Percentiles rank a stretch among this genome's conserved stretches.
Conservation (phyloP, 441 rosid species). For the Euphorbia corollata region DNA sequence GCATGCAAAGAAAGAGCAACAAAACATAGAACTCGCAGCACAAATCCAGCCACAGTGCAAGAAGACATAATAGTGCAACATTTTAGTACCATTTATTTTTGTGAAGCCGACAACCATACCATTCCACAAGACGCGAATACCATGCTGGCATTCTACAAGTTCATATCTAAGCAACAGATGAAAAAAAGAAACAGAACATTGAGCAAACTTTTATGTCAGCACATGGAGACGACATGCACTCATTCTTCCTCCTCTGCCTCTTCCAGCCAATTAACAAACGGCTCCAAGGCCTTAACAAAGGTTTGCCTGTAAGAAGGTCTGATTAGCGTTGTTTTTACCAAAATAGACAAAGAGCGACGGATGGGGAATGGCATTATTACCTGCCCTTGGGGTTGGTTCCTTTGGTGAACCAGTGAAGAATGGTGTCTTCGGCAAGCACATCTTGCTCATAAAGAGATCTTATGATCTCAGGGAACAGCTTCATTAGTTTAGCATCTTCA, state of each 20-base stretch:
- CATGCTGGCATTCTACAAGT: constrained; percentile 17
- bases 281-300: constrained; percentile 88
- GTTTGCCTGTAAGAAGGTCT: constrained; percentile 45
- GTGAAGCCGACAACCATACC: background rate
- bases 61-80: background rate
- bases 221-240: constrained; percentile 18
- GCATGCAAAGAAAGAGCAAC: background rate
- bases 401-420: constrained; percentile 81
- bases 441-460: constrained; percentile 82
- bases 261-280: constrained; percentile 92
- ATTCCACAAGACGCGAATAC: constrained; percentile 15
- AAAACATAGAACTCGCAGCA: background rate
- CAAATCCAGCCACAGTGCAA: background rate
- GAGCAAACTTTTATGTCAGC: background rate
- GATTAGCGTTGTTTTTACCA: no score
- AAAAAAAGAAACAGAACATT: background rate
- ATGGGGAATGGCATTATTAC: constrained; percentile 20
- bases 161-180: constrained; percentile 10
- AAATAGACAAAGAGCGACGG: background rate
- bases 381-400: constrained; percentile 93
- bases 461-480: constrained; percentile 85
- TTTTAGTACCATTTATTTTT: constrained; percentile 11
- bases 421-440: constrained; percentile 92
- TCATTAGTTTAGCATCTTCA: constrained; percentile 96
- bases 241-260: constrained; percentile 97